phyloP scores from a whole-genome alignment of 768 basidiomycete species.

The Rhodotorula kratochvilovae region DNA sequence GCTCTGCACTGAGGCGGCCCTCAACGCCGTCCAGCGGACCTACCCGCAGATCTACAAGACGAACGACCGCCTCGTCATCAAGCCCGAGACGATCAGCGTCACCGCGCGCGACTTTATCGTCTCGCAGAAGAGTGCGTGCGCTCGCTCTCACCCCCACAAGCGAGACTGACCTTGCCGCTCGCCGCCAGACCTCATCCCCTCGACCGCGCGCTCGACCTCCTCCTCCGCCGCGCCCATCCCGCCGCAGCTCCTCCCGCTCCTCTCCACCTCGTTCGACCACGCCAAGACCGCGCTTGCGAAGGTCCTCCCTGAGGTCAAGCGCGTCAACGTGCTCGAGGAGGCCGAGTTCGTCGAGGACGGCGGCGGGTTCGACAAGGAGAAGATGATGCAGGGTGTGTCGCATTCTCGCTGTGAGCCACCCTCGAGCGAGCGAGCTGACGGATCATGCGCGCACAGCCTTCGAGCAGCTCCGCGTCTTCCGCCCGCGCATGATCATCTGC shows the following conservation, averaged over 20 bases:
- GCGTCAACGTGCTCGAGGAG: constrained; percentile 80
- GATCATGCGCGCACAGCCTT: constrained; percentile 57
- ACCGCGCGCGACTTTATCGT: constrained; percentile 93
- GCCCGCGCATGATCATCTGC: constrained; percentile 78
- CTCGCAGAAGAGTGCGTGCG: constrained; percentile 76
- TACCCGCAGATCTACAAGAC: constrained; percentile 98
- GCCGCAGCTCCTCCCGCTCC: constrained; percentile 71
- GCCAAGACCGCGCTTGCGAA: constrained; percentile 68
- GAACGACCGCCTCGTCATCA: constrained; percentile 72
- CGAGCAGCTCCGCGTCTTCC: constrained; percentile 82
- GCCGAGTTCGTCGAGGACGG: constrained; percentile 79
- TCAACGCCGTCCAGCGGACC: constrained; percentile 90
- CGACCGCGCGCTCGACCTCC: constrained; percentile 83
- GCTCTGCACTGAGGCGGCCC: constrained; percentile 88
- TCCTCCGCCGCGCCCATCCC: constrained; percentile 82
- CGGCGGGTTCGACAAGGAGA: constrained; percentile 81
- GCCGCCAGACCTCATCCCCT: constrained; percentile 76
- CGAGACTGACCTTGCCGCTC: no score
- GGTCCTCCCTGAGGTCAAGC: constrained; percentile 75
- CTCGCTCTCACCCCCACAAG: no score
- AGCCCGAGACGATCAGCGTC: constrained; percentile 78
- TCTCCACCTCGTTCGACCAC: constrained; percentile 63
- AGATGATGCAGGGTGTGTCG: constrained; percentile 60
- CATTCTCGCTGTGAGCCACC: neutral
- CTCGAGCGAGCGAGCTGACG: no score